Base-by-base conservation (phyloP, 371 early-diverging fungal species). In the Actinomortierella wolfii region DNA sequence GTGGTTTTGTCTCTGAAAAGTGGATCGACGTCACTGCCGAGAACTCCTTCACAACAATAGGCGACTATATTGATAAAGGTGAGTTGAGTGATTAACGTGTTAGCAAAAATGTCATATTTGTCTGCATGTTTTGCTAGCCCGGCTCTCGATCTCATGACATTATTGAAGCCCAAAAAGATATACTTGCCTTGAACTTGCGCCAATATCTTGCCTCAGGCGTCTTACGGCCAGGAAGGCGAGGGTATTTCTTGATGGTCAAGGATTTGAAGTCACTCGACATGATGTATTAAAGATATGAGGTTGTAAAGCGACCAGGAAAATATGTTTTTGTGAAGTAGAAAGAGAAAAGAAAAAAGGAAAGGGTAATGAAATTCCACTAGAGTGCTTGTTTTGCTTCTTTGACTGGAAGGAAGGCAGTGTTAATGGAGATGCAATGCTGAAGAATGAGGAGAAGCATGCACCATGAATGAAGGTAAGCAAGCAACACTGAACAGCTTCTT, bases 21-120 rank as follows among this genome's bases (percentile, higher is more conserved):
- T 90, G 83, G 21, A 96, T 85, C 25, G 91, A 87, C 26, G 91
- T 87, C 50, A 97, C 88, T 23, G 92, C 83, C 9, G 89, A 93
- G 71, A 86, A 90, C 78, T 97, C 97, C 79, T 94, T 94, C 68
- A 95, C 83, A 17, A 93, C 76, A 45, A 91, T 86, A 13, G 94
- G 95, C 17, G 89, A 86, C 94, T 88, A 73, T 13, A 42, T 40
- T 15, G 53, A 20, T 26, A 26, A 8, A 47, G 29, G 51, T 11
- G 17, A 11, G 42, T 41, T 41, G 8, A 11, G 42, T 41, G 8
- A 11, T 41, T 17, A 41, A 41, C 17, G 42, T 41, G n/a, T n/a
- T n/a, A n/a, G n/a, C n/a, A n/a, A n/a, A n/a, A n/a, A n/a, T n/a
- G n/a, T n/a, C n/a, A n/a, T n/a, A n/a, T n/a, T n/a, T n/a, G n/a